Percentiles rank a stretch among this genome's conserved stretches.
phyloP scores from a whole-genome alignment of 441 rosid species.

The Daphne laureola region DNA sequence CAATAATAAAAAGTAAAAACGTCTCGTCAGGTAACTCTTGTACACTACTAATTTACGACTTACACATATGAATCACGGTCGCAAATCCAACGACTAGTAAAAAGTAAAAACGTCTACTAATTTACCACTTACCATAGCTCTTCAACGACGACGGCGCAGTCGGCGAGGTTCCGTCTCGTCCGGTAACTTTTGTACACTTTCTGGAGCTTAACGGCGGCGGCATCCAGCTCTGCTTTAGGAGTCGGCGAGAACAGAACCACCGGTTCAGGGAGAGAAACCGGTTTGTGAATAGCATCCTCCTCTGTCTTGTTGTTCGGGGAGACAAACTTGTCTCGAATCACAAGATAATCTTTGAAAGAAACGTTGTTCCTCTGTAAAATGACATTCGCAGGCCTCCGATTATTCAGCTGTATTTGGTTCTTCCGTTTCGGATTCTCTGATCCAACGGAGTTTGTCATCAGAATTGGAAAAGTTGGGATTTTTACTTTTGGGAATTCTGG shows the following conservation, averaged over 20 bases:
- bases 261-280: slow-evolving; percentile 37
- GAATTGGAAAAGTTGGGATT: neutral
- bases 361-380: slow-evolving; percentile 25
- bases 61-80: no score
- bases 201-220: slow-evolving; percentile 64
- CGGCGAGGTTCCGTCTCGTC: slow-evolving; percentile 63
- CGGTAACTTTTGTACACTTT: slow-evolving; percentile 65
- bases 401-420: slow-evolving; percentile 37
- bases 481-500: no score
- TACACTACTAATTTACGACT: no score
- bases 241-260: slow-evolving; percentile 53
- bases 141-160: slow-evolving; percentile 62
- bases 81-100: no score
- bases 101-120: no score
- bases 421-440: slow-evolving; percentile 15
- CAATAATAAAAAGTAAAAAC: no score
- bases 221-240: slow-evolving; percentile 63
- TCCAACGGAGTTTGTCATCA: slow-evolving; percentile 23
- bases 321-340: slow-evolving; percentile 19
- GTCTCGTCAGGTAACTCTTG: no score
- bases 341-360: slow-evolving; percentile 34
- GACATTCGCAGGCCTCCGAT: slow-evolving; percentile 37
- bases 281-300: slow-evolving; percentile 5
- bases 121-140: slow-evolving; percentile 42
- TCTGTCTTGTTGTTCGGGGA: slow-evolving; percentile 16